Conservation (phyloP, 2,329 filamentous ascomycete genomes). For the Trichoderma sp. region DNA sequence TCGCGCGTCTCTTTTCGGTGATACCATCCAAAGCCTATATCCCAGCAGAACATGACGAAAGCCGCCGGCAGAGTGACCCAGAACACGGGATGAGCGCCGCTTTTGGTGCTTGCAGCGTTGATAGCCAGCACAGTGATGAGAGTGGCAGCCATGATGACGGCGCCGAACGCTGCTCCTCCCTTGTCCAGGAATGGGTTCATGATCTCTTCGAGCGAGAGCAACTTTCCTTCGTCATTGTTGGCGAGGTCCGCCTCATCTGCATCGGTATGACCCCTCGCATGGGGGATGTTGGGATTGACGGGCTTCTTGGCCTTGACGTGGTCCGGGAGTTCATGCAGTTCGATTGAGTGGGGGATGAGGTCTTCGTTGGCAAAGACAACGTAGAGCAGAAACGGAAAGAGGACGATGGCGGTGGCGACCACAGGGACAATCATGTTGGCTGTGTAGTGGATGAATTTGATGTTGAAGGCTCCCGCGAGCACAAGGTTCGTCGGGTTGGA, state of each 20-base stretch:
- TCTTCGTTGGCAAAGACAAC: conserved; percentile 66
- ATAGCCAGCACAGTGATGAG: conserved; percentile 66
- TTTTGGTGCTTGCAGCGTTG: conserved; percentile 60
- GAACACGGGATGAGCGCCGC: conserved; percentile 60
- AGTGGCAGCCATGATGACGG: conserved; percentile 66
- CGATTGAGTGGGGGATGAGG: conserved; percentile 66
- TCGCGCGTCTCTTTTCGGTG: conserved; percentile 63
- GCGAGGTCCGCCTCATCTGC: conserved; percentile 51
- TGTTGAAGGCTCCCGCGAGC: conserved; percentile 69
- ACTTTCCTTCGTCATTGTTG: conserved; percentile 55
- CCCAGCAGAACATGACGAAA: conserved; percentile 68
- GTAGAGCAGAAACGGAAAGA: conserved; percentile 72
- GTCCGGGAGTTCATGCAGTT: conserved; percentile 67
- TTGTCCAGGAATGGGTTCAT: conserved; percentile 75
- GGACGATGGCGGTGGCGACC: conserved; percentile 64
- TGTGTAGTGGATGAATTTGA: conserved; percentile 73
- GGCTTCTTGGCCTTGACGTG: conserved; percentile 58
- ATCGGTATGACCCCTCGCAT: conserved; percentile 58
- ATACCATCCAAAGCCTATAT: conserved; percentile 65
- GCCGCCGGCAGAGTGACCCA: conserved; percentile 72
- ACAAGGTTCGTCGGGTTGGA: conserved; percentile 79
- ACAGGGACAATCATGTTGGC: conserved; percentile 78
- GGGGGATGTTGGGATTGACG: conserved; percentile 72
- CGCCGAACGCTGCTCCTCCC: conserved; percentile 64
- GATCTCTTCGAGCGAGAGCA: conserved; percentile 69